Conservation (phyloP, 2,329 filamentous ascomycete species). For the Xylariaceae sp. region DNA sequence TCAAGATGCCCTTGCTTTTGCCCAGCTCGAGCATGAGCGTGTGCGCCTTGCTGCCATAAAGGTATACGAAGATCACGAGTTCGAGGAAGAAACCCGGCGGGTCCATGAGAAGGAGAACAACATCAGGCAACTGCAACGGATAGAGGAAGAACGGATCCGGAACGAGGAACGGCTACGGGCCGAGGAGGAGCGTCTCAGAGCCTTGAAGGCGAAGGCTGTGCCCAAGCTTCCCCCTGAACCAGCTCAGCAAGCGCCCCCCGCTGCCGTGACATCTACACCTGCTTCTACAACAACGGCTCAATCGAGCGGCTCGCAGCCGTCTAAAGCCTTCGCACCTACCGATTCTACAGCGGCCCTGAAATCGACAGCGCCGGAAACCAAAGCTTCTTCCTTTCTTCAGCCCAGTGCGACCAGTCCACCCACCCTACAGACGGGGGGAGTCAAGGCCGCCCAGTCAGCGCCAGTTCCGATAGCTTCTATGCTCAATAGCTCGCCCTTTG, state of each 20-base stretch:
- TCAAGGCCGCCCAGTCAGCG: conserved; percentile 11
- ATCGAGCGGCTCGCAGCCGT: conserved; percentile 1
- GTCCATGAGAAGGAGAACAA: conserved; percentile 32
- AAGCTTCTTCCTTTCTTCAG: neutral
- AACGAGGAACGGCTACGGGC: conserved; percentile 41
- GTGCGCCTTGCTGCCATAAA: conserved; percentile 49
- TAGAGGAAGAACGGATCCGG: conserved; percentile 41
- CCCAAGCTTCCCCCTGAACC: conserved; percentile 36
- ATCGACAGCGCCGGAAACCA: conserved; percentile 16
- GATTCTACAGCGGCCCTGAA: neutral
- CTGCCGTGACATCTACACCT: neutral
- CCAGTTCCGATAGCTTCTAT: neutral
- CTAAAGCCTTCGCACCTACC: neutral
- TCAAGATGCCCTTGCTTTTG: conserved; percentile 59
- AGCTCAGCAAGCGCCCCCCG: conserved; percentile 6
- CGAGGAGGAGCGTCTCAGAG: conserved; percentile 44
- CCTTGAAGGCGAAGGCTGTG: conserved; percentile 41
- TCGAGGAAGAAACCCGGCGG: conserved; percentile 36
- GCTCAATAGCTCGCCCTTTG: conserved; percentile 10
- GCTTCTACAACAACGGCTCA: neutral
- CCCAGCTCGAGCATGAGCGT: conserved; percentile 60
- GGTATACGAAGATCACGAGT: conserved; percentile 43
- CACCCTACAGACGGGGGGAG: conserved; percentile 17
- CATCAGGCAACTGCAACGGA: conserved; percentile 40
- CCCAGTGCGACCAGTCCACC: conserved; percentile 6